Evolutionary conservation across 2,329 filamentous ascomycete genomes (phyloP).

Genomic region (Penicillium sp.): DNA sequence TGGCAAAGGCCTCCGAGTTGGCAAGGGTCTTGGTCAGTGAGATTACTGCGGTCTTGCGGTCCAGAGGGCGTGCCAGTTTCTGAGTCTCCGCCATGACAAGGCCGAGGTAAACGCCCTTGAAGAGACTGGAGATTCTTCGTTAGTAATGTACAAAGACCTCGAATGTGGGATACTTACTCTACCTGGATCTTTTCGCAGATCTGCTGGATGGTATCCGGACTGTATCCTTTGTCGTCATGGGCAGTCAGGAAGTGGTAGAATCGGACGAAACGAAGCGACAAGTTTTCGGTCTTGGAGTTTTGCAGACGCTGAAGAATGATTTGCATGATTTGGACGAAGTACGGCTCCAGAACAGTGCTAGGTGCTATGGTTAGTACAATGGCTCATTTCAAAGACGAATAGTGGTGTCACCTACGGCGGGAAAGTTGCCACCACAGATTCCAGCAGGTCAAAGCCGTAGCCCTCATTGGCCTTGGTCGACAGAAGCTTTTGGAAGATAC

Average conservation of each 20-base stretch:
- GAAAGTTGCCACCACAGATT: conserved; percentile 73
- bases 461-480: conserved; percentile 79
- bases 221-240: conserved; percentile 76
- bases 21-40: conserved; percentile 91
- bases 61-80: conserved; percentile 81
- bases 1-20: conserved; percentile 80
- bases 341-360: conserved; percentile 68
- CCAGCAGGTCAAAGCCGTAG: conserved; percentile 86
- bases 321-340: conserved; percentile 77
- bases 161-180: conserved; percentile 47
- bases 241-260: conserved; percentile 94
- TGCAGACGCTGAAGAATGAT: conserved; percentile 74
- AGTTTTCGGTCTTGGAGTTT: conserved; percentile 77
- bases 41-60: conserved; percentile 90
- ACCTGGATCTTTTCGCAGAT: conserved; percentile 80
- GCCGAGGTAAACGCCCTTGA: conserved; percentile 79
- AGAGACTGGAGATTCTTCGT: conserved; percentile 56
- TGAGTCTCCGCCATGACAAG: conserved; percentile 89
- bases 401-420: conserved; percentile 60
- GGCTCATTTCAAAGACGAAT: not conserved
- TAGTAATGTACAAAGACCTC: not conserved
- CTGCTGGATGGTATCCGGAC: conserved; percentile 87
- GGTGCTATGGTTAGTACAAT: not conserved
- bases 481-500: conserved; percentile 91
- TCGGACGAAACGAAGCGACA: conserved; percentile 83